Percentiles rank a stretch among this genome's conserved stretches.
These are phyloP conservation scores for Trypanosomatidae sp. DNA, from an alignment of 208 protist genomes.

Conservation along the genomic window DNA sequence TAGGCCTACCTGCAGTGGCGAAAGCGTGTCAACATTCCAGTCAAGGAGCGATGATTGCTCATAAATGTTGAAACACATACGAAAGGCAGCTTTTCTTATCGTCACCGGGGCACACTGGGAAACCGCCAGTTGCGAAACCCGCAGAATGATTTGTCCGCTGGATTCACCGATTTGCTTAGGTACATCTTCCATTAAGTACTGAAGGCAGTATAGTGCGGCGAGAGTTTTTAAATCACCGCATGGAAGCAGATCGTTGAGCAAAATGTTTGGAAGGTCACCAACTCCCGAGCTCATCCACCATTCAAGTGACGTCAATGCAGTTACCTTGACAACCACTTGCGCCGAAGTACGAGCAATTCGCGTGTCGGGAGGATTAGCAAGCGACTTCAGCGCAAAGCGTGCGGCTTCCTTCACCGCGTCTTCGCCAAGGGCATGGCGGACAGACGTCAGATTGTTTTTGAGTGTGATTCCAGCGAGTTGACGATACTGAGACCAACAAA, in stretches of 20 bases:
- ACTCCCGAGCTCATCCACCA: constrained; percentile 69
- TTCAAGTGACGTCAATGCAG: constrained; percentile 72
- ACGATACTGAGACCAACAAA: constrained; percentile 68
- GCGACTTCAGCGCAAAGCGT: constrained; percentile 45
- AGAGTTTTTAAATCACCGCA: constrained; percentile 63
- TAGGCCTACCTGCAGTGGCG: constrained; percentile 73
- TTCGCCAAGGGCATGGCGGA: constrained; percentile 69
- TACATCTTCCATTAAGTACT: constrained; percentile 90
- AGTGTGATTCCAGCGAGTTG: constrained; percentile 81
- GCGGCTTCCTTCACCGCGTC: constrained; percentile 72
- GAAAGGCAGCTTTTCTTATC: constrained; percentile 78
- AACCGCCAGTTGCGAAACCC: constrained; percentile 52
- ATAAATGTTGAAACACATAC: constrained; percentile 87
- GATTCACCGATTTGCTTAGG: constrained; percentile 70
- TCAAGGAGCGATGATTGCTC: constrained; percentile 81
- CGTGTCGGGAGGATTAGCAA: constrained; percentile 54
- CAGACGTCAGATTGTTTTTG: constrained; percentile 81
- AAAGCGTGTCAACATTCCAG: constrained; percentile 81
- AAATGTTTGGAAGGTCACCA: constrained; percentile 58
- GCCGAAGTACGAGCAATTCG: constrained; percentile 69
- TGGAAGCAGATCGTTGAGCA: constrained; percentile 70
- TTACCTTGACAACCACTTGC: constrained; percentile 86
- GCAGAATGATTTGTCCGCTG: constrained; percentile 68
- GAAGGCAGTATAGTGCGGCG: constrained; percentile 74
- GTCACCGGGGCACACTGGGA: constrained; percentile 24